Conservation (phyloP, 768 basidiomycete species). For the Sarcomyxa edulis region DNA sequence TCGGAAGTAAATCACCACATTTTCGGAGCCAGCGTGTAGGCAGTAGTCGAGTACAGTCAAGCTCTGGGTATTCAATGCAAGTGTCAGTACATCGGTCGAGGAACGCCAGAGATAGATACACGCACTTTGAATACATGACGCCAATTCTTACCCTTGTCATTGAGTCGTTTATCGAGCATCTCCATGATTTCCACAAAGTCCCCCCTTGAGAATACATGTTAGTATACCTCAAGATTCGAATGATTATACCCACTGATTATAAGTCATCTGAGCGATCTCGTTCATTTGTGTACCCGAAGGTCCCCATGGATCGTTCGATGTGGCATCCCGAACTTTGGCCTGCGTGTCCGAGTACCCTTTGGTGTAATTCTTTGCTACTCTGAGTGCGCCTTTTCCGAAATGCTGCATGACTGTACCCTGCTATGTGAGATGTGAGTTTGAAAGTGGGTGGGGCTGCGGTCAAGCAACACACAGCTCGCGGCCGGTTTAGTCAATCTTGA, state of each 20-base stretch:
- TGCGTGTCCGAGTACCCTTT: conserved; percentile 95
- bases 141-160: conserved; percentile 99
- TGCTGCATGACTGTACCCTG: no score
- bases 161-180: conserved; percentile 97
- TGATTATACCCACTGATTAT: conserved; percentile 75
- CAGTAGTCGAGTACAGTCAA: conserved; percentile 94
- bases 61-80: conserved; percentile 41
- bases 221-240: not conserved
- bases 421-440: not conserved
- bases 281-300: conserved; percentile 99
- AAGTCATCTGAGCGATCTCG: conserved; percentile 94
- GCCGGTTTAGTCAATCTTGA: no score
- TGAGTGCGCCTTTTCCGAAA: conserved; percentile 79
- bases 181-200: conserved; percentile 99
- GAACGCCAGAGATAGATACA: conserved; percentile 2
- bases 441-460: not conserved
- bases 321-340: conserved; percentile 93
- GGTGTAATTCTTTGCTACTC: conserved; percentile 93
- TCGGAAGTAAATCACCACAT: conserved; percentile 96
- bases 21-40: conserved; percentile 94
- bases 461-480: no score
- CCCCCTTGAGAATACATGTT: conserved; percentile 37
- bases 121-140: conserved; percentile 96
- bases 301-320: conserved; percentile 97
- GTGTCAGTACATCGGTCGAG: no score